A percentile compares a stretch with the other conserved stretches of the same genome.
Conservation (phyloP, 768 basidiomycete genomes). For the Pholiota conissans region DNA sequence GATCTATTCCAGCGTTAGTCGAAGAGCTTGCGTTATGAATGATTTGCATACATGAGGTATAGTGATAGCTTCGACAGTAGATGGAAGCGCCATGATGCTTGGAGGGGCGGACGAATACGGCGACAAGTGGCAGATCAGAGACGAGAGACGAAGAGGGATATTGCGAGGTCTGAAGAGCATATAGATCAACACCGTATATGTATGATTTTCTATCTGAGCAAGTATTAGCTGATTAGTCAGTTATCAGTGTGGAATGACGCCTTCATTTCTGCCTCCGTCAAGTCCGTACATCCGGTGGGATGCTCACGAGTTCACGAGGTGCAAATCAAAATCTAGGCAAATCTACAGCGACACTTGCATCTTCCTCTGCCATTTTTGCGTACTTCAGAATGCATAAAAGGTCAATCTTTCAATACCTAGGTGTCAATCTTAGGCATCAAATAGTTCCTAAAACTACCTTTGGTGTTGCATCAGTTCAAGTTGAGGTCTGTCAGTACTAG, state of each 20-base stretch:
- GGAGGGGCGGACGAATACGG: constrained; percentile 12
- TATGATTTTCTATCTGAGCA: constrained; percentile 2
- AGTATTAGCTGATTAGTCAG: not conserved
- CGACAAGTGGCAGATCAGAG: constrained; percentile 29
- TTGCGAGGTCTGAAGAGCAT: not conserved
- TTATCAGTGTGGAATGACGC: not conserved
- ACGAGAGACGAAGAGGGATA: constrained; percentile 3
- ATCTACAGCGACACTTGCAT: too few relatives aligned
- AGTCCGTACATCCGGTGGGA: constrained; percentile 1
- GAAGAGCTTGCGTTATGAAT: too few relatives aligned
- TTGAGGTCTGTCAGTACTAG: too few relatives aligned
- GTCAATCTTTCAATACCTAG: not conserved
- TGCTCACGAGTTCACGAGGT: not conserved
- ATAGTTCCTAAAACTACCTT: too few relatives aligned
- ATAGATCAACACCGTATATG: not conserved
- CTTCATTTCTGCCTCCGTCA: constrained; percentile 1
- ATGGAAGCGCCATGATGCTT: constrained; percentile 50
- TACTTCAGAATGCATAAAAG: not conserved
- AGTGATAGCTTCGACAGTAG: constrained; percentile 68
- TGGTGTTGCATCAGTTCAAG: too few relatives aligned
- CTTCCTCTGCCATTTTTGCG: not conserved
- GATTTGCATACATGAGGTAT: constrained; percentile 49
- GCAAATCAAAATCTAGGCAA: not conserved
- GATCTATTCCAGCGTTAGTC: constrained; percentile 34
- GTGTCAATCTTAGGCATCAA: too few relatives aligned